Conservation (phyloP, 2,329 filamentous ascomycete species). For the Dactylellina haptotyla region DNA sequence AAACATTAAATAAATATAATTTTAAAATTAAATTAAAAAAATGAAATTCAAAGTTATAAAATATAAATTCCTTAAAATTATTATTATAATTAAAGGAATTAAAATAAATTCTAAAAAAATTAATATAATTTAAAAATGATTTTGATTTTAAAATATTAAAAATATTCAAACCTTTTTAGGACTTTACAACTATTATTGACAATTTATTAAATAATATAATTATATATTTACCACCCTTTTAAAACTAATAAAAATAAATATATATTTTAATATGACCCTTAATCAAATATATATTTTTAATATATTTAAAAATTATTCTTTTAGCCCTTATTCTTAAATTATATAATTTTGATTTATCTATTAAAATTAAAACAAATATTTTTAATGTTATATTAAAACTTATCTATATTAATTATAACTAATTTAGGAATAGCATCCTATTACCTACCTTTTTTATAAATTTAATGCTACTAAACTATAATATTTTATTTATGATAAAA, state of each 20-base stretch:
- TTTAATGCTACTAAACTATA: too few species aligned
- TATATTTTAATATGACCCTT: background rate
- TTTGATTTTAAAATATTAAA: background rate
- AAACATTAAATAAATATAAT: conserved; percentile 2
- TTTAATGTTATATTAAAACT: background rate
- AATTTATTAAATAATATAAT: background rate
- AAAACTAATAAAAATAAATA: conserved; percentile 1
- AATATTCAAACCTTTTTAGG: background rate
- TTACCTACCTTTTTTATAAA: too few species aligned
- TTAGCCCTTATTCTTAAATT: background rate
- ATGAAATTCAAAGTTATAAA: conserved; percentile 1
- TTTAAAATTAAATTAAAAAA: background rate
- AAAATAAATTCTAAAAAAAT: conserved; percentile 11
- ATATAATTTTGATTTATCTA: conserved; percentile 7
- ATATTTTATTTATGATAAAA: too few species aligned
- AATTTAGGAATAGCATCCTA: too few species aligned
- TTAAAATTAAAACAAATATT: conserved; percentile 5
- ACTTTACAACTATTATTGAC: conserved; percentile 4
- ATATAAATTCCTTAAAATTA: background rate
- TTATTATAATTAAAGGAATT: conserved; percentile 11
- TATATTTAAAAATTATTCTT: conserved; percentile 4
- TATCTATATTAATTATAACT: conserved; percentile 13
- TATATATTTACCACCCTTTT: background rate
- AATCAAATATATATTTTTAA: background rate
- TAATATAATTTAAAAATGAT: background rate